Conservation (phyloP, 73 alveolate species). For the Paramecium octaurelia region DNA sequence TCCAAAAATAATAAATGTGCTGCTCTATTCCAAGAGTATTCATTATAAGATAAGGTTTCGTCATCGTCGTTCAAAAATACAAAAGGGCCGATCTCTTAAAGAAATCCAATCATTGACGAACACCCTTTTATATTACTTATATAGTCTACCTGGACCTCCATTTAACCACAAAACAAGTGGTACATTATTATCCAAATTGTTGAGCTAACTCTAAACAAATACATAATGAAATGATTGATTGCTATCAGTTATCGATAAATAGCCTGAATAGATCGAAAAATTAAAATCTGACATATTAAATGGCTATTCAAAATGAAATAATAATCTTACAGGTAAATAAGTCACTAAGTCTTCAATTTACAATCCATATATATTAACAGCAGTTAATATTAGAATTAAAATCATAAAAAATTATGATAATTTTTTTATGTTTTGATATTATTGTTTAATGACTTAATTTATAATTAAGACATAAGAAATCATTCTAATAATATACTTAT, state of each 20-base stretch:
- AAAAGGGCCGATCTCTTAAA: conserved; percentile 91
- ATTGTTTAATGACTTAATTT: neutral
- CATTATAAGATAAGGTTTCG: conserved; percentile 64
- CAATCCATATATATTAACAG: neutral
- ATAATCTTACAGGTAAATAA: neutral
- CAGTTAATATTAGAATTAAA: neutral
- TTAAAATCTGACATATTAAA: neutral
- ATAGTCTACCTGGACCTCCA: conserved; percentile 86
- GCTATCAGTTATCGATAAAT: neutral
- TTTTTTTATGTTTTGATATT: neutral
- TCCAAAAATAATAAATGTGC: conserved; percentile 85
- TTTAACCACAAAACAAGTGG: conserved; percentile 93
- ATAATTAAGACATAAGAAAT: too few species aligned
- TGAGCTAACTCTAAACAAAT: conserved; percentile 58
- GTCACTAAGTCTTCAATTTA: neutral
- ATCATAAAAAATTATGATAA: neutral
- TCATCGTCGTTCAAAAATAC: conserved; percentile 60
- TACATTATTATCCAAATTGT: conserved; percentile 61
- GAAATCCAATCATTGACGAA: conserved; percentile 87
- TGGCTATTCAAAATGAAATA: neutral
- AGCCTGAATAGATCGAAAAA: conserved; percentile 27
- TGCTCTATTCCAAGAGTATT: conserved; percentile 77
- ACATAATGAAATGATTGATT: conserved; percentile 65
- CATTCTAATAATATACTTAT: too few species aligned
- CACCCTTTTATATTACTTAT: conserved; percentile 65